A percentile compares a stretch with the other conserved stretches of the same genome.
Evolutionary conservation across 148 eudicot genomes (phyloP).

Genomic region (Salicornia ramosissima): DNA sequence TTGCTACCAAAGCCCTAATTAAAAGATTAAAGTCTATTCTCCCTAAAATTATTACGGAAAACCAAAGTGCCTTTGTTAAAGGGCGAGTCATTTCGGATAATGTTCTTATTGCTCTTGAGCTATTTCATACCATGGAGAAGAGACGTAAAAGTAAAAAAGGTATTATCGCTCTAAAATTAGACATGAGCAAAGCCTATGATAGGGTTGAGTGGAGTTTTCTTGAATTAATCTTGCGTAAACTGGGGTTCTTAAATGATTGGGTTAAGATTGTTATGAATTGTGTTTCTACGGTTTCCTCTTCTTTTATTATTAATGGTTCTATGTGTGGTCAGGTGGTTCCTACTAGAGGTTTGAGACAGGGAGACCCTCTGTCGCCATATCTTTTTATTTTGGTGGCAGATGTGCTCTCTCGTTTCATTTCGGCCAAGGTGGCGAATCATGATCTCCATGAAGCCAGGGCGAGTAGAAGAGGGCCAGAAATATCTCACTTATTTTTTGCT

Average conservation of each 20-base stretch:
- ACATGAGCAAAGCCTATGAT: slow-evolving; percentile 1
- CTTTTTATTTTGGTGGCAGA: background rate
- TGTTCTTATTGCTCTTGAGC: background rate
- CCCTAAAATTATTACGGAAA: background rate
- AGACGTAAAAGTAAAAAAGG: background rate
- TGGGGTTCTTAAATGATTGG: background rate
- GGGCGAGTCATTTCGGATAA: background rate
- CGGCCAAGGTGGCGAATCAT: background rate
- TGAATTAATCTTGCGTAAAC: background rate
- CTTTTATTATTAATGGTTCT: background rate
- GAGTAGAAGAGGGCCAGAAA: background rate
- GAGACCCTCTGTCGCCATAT: slow-evolving; percentile 7
- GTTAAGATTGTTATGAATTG: background rate
- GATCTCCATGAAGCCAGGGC: background rate
- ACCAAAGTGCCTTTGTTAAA: background rate
- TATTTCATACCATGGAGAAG: slow-evolving; percentile 5
- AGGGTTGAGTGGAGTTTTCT: slow-evolving; percentile 11
- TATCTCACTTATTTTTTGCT: background rate
- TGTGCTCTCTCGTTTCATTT: background rate
- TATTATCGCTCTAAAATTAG: background rate
- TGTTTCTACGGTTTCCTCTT: background rate
- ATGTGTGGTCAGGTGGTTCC: background rate
- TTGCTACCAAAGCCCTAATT: background rate
- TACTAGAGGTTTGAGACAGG: background rate
- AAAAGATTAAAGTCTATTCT: background rate